Conservation (phyloP, 306 rosid genomes). For the Castanea mollissima region DNA sequence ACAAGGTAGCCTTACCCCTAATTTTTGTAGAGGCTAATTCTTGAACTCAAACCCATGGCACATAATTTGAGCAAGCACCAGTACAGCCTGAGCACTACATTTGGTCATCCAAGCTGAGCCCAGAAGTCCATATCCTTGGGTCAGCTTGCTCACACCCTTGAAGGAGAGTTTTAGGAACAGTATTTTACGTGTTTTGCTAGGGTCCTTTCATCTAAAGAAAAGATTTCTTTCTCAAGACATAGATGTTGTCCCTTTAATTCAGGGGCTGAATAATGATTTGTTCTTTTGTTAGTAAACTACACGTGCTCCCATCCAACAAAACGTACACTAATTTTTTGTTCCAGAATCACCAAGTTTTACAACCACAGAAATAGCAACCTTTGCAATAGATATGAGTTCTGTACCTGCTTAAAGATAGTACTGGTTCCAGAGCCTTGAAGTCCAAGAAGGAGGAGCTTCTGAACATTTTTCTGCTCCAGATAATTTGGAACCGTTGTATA, state of each 20-base stretch:
- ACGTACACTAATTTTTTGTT: too few relatives aligned
- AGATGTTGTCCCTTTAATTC: not conserved
- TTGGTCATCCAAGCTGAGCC: too few relatives aligned
- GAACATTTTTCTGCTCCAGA: constrained; percentile 79
- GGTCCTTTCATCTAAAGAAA: not conserved
- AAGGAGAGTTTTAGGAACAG: not conserved
- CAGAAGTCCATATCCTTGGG: too few relatives aligned
- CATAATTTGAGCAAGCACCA: too few relatives aligned
- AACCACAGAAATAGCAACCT: not conserved
- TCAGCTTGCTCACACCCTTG: not conserved
- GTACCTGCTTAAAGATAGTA: constrained; percentile 95
- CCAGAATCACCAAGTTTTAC: not conserved
- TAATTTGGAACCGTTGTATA: constrained; percentile 76
- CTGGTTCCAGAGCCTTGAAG: constrained; percentile 95
- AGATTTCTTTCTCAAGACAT: not conserved
- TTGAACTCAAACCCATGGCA: too few relatives aligned
- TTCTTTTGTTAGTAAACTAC: not conserved
- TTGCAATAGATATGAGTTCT: not conserved
- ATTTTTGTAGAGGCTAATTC: too few relatives aligned
- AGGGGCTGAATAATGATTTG: not conserved
- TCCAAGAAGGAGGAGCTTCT: constrained; percentile 95
- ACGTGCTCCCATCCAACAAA: too few relatives aligned
- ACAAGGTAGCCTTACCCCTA: too few relatives aligned
- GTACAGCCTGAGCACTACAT: too few relatives aligned
- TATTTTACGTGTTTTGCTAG: not conserved